Evolutionary conservation across 768 basidiomycete species (phyloP).

Genomic region (Cystobasidium ongulense): DNA sequence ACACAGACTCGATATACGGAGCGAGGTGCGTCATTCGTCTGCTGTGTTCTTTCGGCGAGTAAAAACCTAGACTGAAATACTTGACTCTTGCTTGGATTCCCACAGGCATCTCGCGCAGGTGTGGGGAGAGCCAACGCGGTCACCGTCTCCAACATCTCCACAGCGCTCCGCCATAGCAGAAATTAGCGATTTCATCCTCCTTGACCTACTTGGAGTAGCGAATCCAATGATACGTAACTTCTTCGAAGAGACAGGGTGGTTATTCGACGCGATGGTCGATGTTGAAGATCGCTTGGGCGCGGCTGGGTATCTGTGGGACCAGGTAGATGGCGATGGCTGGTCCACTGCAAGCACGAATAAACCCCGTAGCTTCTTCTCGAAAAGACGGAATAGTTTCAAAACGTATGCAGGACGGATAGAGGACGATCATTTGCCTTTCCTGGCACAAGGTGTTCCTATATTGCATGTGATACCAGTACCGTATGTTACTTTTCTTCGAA

Average conservation of each 20-base stretch:
- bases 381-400: conserved; percentile 14
- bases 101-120: conserved; percentile 74
- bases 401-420: conserved; percentile 31
- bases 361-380: conserved; percentile 28
- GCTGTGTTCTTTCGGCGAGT: not conserved
- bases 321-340: conserved; percentile 22
- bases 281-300: conserved; percentile 65
- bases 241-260: conserved; percentile 82
- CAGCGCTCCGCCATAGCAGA: conserved; percentile 58
- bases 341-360: conserved; percentile 8
- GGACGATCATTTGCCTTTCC: conserved; percentile 91
- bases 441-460: conserved; percentile 69
- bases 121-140: conserved; percentile 66
- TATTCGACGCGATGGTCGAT: conserved; percentile 67
- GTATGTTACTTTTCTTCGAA: conserved; percentile 86
- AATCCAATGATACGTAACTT: conserved; percentile 69
- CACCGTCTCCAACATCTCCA: conserved; percentile 45
- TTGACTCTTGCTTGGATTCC: not conserved
- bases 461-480: conserved; percentile 82
- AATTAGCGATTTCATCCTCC: conserved; percentile 82
- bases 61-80: not conserved
- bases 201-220: conserved; percentile 79
- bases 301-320: conserved; percentile 54
- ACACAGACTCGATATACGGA: conserved; percentile 86
- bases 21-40: conserved; percentile 56